Conservation (phyloP, 352 stramenopile genomes). For the Globisporangium orthogonon region DNA sequence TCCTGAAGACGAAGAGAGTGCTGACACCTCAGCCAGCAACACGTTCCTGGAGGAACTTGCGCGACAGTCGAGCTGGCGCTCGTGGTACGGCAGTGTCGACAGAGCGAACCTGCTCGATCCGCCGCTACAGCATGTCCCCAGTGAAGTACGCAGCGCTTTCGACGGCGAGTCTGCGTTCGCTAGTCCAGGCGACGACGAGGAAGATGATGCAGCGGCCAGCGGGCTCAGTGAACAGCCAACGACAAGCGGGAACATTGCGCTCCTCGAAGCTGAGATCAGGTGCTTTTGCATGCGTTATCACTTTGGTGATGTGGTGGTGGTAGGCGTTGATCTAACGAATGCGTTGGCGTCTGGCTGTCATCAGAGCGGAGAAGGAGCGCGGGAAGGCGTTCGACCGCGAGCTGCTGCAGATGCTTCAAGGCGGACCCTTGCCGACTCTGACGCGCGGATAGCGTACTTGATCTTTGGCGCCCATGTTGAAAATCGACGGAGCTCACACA, state of each 20-base stretch:
- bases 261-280: slow-evolving; percentile 44
- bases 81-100: slow-evolving; percentile 50
- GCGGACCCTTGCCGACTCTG: slow-evolving; percentile 8
- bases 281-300: slow-evolving; percentile 10
- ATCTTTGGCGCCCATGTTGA: too few relatives aligned
- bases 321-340: background rate
- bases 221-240: background rate
- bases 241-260: slow-evolving; percentile 14
- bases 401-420: slow-evolving; percentile 51
- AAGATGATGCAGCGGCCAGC: slow-evolving; percentile 4
- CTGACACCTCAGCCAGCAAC: slow-evolving; percentile 11
- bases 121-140: slow-evolving; percentile 26
- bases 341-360: slow-evolving; percentile 7
- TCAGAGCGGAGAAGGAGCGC: slow-evolving; percentile 30
- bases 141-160: slow-evolving; percentile 16
- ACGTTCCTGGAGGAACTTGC: slow-evolving; percentile 43
- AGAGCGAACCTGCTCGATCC: slow-evolving; percentile 41
- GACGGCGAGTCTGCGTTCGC: slow-evolving; percentile 6
- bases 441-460: background rate
- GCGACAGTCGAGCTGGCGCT: slow-evolving; percentile 39
- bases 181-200: background rate
- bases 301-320: background rate
- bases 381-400: slow-evolving; percentile 40
- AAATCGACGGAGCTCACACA: background rate
- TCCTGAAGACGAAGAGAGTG: background rate